Evolutionary conservation across 345 rosid species (phyloP), one percentile per base, ranked within the genome.

Genomic region (Citrus reticulata): DNA sequence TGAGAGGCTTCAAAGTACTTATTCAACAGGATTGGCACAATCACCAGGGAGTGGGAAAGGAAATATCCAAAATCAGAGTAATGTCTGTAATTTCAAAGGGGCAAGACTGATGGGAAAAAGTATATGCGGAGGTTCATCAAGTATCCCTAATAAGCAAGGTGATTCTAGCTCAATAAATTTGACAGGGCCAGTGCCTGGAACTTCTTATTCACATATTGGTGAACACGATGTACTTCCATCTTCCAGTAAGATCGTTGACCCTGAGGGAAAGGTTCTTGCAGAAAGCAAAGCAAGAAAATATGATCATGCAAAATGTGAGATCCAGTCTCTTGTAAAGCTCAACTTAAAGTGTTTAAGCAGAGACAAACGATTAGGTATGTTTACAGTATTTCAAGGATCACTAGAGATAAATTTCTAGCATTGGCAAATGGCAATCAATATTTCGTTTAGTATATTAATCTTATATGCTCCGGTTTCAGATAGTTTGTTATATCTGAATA

Each of bases 241-340:
- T 46, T 76, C 82, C 16, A 6, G 34, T 65, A 35, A 71, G 42
- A 58, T 59, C 13, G 72, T 63, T 76, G 10, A 42, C 72, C 40
- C 67, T 4, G 40, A 60, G 37, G 76, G 16, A 57, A 80, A 78
- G 62, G 67, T 35, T 37, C 42, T 11, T 61, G 68, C 68, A 1
- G 75, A 69, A 42, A 67, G 80, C 17, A 69, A 76, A 77, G 64
- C 57, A 10, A 66, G 66, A 40, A 70, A 59, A 65, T 79, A 78
- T 32, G 85, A 78, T 9, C 71, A 63, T 73, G 88, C 87, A 34
- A 87, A 89, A 78, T 80, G 81, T 54, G 93, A 85, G 82, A 87
- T 89, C 55, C 91, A 79, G 64, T 84, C 89, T 62, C 86, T 91
- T 54, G 93, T 91, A 68, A 91, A 89, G 84, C 86, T 75, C 74